Evolutionary conservation across 2,329 filamentous ascomycete species (phyloP).

Genomic region (Aspergillus sergii): DNA sequence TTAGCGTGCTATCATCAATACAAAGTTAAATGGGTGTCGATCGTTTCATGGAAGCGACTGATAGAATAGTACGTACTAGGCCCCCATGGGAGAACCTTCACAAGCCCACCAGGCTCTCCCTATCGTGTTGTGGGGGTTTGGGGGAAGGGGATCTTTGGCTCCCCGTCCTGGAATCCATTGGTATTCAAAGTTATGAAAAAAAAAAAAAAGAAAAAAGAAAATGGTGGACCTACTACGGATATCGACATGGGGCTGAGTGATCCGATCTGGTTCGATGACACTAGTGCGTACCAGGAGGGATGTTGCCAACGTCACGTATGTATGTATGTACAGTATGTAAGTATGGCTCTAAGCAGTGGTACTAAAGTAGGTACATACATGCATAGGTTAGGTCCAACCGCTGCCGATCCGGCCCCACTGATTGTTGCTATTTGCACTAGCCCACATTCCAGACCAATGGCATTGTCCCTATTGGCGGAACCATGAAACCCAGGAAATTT

Average conservation of each 20-base stretch:
- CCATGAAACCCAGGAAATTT: background rate
- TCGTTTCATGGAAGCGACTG: background rate
- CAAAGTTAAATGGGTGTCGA: slow-evolving; percentile 5
- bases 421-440: slow-evolving; percentile 2
- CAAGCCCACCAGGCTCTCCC: background rate
- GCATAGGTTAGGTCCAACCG: slow-evolving; percentile 12
- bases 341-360: background rate
- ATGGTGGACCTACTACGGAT: background rate
- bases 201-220: no score
- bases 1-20: slow-evolving; percentile 5
- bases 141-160: background rate
- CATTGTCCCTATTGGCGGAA: slow-evolving; percentile 20
- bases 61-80: no score
- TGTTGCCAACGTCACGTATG: background rate
- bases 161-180: no score
- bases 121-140: background rate
- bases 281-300: background rate
- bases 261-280: background rate
- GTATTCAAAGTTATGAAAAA: no score
- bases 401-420: slow-evolving; percentile 15
- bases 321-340: background rate
- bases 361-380: slow-evolving; percentile 17
- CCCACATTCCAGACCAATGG: slow-evolving; percentile 17
- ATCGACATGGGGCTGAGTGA: background rate
- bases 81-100: background rate